A percentile compares a stretch with the other conserved stretches of the same genome.
These are phyloP conservation scores for Trypanosoma lewisi DNA, from an alignment of 208 protist species.

Conservation along the genomic window DNA sequence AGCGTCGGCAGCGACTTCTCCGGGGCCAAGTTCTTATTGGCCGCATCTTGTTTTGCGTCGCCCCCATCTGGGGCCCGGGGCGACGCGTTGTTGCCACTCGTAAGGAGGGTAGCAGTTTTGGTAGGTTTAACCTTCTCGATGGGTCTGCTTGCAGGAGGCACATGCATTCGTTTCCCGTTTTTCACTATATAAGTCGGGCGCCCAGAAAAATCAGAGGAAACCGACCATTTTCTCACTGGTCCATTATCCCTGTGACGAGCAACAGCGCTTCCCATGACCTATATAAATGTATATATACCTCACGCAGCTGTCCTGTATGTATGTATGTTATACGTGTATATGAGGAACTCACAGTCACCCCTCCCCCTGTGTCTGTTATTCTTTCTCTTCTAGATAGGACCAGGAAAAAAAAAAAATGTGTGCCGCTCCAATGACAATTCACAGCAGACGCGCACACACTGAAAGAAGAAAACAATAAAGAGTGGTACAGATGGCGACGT, in stretches of 20 bases:
- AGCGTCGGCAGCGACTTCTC: not conserved
- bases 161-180: not conserved
- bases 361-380: too few species aligned
- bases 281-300: too few species aligned
- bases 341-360: too few species aligned
- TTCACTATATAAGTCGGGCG: not conserved
- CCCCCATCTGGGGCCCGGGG: not conserved
- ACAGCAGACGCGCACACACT: too few species aligned
- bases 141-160: not conserved
- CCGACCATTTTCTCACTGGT: not conserved
- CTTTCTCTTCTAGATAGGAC: too few species aligned
- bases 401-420: too few species aligned
- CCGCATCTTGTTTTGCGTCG: not conserved
- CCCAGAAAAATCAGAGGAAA: not conserved
- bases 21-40: not conserved
- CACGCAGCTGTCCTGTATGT: too few species aligned
- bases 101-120: too few species aligned
- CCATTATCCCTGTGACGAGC: not conserved
- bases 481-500: too few species aligned
- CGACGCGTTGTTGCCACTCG: not conserved
- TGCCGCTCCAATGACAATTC: too few species aligned
- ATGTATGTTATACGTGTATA: too few species aligned
- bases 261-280: constrained; percentile 4
- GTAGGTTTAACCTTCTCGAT: not conserved
- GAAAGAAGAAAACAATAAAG: too few species aligned